phyloP scores from a whole-genome alignment of 2,329 filamentous ascomycete genomes.

The Cladorrhinum sp. region DNA sequence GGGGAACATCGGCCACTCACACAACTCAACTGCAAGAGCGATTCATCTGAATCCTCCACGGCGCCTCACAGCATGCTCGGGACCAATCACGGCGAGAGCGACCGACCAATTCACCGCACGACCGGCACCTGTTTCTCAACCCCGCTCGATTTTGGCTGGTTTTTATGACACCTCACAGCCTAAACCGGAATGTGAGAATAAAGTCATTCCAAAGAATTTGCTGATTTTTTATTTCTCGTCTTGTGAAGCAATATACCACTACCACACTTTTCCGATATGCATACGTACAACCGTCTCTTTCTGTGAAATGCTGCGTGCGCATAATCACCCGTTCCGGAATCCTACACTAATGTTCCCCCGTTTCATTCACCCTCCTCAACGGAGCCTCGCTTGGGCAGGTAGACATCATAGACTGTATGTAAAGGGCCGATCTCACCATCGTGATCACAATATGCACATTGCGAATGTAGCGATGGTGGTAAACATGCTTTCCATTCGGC shows the following conservation, averaged over 20 bases:
- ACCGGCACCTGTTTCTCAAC: too few species aligned
- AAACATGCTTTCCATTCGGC: too few species aligned
- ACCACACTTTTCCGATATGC: not conserved
- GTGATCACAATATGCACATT: too few species aligned
- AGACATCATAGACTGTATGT: not conserved
- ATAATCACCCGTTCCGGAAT: not conserved
- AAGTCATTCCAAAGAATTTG: too few species aligned
- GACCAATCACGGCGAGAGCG: not conserved
- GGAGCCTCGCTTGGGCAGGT: not conserved
- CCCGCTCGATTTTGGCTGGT: not conserved
- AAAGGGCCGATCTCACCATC: too few species aligned
- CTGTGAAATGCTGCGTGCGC: too few species aligned
- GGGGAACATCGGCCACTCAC: too few species aligned
- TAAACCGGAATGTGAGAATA: not conserved
- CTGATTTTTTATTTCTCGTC: too few species aligned
- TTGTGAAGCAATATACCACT: not conserved
- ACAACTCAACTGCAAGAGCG: not conserved
- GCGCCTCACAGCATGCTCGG: too few species aligned
- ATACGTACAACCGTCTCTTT: not conserved
- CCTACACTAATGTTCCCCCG: not conserved
- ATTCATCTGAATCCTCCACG: not conserved
- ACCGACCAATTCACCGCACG: too few species aligned
- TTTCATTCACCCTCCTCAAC: not conserved
- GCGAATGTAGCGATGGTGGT: too few species aligned
- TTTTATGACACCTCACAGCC: not conserved